Evolutionary conservation across 169 alveolate species (phyloP).

Genomic region (Plasmodium coatneyi): DNA sequence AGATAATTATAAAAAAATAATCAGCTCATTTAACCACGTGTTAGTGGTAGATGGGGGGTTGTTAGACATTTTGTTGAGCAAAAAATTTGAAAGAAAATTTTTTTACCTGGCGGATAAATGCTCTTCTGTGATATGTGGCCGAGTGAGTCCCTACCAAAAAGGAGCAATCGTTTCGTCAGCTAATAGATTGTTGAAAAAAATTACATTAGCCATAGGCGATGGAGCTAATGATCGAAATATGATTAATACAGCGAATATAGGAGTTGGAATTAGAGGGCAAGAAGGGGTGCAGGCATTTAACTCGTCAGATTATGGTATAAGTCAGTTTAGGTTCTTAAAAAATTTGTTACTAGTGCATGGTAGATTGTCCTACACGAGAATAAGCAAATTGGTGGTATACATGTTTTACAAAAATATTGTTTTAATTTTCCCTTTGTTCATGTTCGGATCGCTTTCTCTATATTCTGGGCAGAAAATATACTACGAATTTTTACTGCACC

Average conservation of each 20-base stretch:
- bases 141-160: constrained; percentile 84
- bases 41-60: constrained; percentile 59
- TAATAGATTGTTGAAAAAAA: constrained; percentile 82
- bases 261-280: constrained; percentile 97
- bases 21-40: constrained; percentile 30
- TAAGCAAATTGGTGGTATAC: constrained; percentile 95
- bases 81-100: constrained; percentile 74
- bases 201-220: constrained; percentile 96
- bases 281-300: constrained; percentile 97
- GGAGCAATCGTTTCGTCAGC: constrained; percentile 89
- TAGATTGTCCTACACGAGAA: constrained; percentile 93
- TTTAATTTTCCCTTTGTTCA: constrained; percentile 94
- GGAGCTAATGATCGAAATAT: constrained; percentile 99
- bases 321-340: constrained; percentile 89
- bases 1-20: constrained; percentile 27
- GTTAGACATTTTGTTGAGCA: constrained; percentile 39
- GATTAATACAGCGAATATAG: constrained; percentile 98
- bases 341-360: constrained; percentile 92
- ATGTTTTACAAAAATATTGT: constrained; percentile 97
- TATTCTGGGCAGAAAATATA: constrained; percentile 96
- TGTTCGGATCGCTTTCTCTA: constrained; percentile 92
- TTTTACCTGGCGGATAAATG: constrained; percentile 77
- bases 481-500: constrained; percentile 94
- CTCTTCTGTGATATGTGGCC: constrained; percentile 78
- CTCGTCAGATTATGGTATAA: constrained; percentile 91